Base-by-base conservation (phyloP, 495 filamentous ascomycete genomes). In the Stereocaulon alpinum region DNA sequence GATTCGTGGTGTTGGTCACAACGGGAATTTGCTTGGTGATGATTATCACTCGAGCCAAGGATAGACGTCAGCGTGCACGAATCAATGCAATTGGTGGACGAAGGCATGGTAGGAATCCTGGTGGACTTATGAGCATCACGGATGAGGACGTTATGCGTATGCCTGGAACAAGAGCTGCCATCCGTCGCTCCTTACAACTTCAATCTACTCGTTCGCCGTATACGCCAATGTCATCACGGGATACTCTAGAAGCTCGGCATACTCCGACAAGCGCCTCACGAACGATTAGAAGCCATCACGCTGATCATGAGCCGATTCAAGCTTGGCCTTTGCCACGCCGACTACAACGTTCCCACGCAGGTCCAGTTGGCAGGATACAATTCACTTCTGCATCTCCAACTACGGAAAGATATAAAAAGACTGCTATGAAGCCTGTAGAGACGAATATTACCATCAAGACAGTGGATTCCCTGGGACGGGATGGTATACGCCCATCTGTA, bases 141-240 rank as follows among this genome's bases (percentile, higher is more conserved):
- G 64, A 66, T 44, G 59, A 57, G 34, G 64, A 66, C 51, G 55
- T 64, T n/a, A 40, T 40, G 29, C 61, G 56, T 72, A 37, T 76
- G 70, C 30, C 69, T 49, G 24, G 70, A 68, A 56, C 72, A 70
- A 61, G 73, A 69, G 20, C 66, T 32, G 64, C 62, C 1, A 56
- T 75, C 2, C 63, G 69, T 44, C 71, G 70, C n/a, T 71, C 77
- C 58, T 69, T 70, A 18, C 68, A 74, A 32, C 61, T 72, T 14
- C 72, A 72, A 17, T 77, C 72, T 60, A 71, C 71, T 10, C 71
- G 70, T 52, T 70, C 70, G 20, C 63, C 58, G 71, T 78, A 74
- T 69, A 74, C 73, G 17, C 66, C 74, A 44, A 53, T 76, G n/a
- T 59, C 71, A 14, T 79, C 76, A 11, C 66, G 69, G 11, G 74